A percentile compares a stretch with the other conserved stretches of the same genome.
Conservation (phyloP, 192 early-diverging fungal genomes). For the Mortierella hygrophila region DNA sequence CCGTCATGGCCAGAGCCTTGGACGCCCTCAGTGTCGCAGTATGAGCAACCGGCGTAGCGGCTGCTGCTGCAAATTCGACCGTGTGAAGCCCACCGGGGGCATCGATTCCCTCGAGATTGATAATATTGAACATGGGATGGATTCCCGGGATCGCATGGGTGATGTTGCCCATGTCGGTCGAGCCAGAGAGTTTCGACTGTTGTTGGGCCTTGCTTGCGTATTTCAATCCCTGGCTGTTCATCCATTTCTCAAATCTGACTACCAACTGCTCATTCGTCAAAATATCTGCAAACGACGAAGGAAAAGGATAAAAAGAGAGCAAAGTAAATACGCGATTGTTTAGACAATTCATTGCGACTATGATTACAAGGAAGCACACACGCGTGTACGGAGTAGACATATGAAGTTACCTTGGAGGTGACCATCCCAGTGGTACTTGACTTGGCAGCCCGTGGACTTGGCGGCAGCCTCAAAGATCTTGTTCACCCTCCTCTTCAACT, state of each 20-base stretch:
- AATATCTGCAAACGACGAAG: slow-evolving; percentile 59
- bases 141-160: slow-evolving; percentile 72
- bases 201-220: slow-evolving; percentile 51
- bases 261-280: slow-evolving; percentile 69
- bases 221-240: slow-evolving; percentile 57
- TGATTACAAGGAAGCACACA: not conserved
- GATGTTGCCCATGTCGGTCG: slow-evolving; percentile 84
- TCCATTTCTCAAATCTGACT: slow-evolving; percentile 60
- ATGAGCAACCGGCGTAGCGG: slow-evolving; percentile 67
- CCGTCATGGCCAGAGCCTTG: slow-evolving; percentile 65
- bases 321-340: not conserved
- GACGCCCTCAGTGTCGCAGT: slow-evolving; percentile 65
- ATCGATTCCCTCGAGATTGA: slow-evolving; percentile 32
- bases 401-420: slow-evolving; percentile 61
- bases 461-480: slow-evolving; percentile 76
- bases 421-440: slow-evolving; percentile 61
- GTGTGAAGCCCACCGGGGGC: slow-evolving; percentile 70
- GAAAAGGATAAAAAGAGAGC: not conserved
- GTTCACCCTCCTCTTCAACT: slow-evolving; percentile 64
- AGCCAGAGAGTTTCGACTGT: slow-evolving; percentile 58
- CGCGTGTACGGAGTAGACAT: not conserved
- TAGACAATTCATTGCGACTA: not conserved
- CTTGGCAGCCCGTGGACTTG: slow-evolving; percentile 75
- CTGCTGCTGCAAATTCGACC: slow-evolving; percentile 69
- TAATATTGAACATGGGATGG: slow-evolving; percentile 53